Evolutionary conservation across 805 yeast species (phyloP), one percentile per base, ranked within the genome.

Genomic region (Sungouiozyma intestinalis): DNA sequence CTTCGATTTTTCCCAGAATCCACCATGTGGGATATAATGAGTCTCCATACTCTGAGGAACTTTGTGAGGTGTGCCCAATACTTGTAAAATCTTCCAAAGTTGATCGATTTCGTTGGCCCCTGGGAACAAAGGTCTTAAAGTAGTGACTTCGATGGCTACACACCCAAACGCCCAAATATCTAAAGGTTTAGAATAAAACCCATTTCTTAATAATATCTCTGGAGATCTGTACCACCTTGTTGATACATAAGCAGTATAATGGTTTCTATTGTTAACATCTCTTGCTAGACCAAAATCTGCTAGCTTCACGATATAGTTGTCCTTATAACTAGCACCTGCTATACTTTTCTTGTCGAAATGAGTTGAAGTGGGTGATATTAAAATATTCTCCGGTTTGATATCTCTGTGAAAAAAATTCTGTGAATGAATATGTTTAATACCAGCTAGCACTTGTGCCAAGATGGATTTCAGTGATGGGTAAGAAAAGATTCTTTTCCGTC

Each of bases 181-280:
- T 32, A 81, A 73, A 2, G 92, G 86, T 46, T 64, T 73, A 0
- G 85, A 74, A 54, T 84, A 81, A 51, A 61, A 65, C 4, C 70
- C 71, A 48, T 74, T 77, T 49, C 90, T 70, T 44, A 84, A 64
- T 37, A 84, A 65, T 16, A 84, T 81, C 57, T 84, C 94, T 0
- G 94, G 94, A 0, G 90, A 76, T 48, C 94, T 67, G 54, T 84
- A 84, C 94, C 94, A 84, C 53, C 94, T 72, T 0, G 94, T 84
- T 0, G 90, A 78, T 5, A 84, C 85, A 50, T 84, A 84, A 2
- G 81, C 78, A 0, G 94, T 84, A 53, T 75, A 83, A 1, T 76
- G 76, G 44, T 67, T 69, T 20, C 57, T 61, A 54, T 76, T 74
- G 37, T 67, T 62, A 9, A 73, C 65, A 45, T 73, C 74, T 50